phyloP scores from a whole-genome alignment of 2,329 filamentous ascomycete genomes.

The Colletotrichum lupini region DNA sequence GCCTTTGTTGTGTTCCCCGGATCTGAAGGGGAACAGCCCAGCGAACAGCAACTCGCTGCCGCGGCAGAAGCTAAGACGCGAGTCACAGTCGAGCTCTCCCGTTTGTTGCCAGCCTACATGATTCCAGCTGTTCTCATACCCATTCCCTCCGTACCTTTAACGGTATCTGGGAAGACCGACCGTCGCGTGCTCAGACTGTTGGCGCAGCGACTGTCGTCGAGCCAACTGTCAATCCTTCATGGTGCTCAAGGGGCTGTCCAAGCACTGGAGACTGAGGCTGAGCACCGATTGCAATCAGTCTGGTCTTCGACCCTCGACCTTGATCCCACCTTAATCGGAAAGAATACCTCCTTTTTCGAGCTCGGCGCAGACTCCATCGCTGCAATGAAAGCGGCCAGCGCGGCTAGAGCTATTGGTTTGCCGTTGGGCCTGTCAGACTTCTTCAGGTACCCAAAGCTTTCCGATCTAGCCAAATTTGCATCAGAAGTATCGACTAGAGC shows the following conservation, averaged over 20 bases:
- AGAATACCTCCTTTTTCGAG: not conserved
- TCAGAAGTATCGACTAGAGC: not conserved
- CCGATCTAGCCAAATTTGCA: not conserved
- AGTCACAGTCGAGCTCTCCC: no score
- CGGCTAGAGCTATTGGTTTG: not conserved
- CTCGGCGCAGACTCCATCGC: not conserved
- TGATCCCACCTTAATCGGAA: not conserved
- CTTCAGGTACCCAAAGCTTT: not conserved
- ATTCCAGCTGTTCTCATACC: not conserved
- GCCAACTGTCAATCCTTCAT: not conserved
- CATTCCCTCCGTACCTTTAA: not conserved
- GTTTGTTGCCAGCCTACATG: not conserved
- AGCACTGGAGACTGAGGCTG: not conserved
- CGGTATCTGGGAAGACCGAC: no score
- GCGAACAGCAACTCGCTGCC: no score
- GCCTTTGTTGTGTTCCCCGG: no score
- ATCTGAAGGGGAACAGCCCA: no score
- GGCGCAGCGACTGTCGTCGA: no score
- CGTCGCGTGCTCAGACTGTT: no score
- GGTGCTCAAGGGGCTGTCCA: not conserved
- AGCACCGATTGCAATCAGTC: not conserved
- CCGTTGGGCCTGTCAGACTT: not conserved
- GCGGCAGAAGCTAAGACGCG: no score
- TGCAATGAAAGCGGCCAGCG: not conserved
- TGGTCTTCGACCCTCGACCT: not conserved